phyloP scores from a whole-genome alignment of 495 filamentous ascomycete species.

The Penicillium odoratum region DNA sequence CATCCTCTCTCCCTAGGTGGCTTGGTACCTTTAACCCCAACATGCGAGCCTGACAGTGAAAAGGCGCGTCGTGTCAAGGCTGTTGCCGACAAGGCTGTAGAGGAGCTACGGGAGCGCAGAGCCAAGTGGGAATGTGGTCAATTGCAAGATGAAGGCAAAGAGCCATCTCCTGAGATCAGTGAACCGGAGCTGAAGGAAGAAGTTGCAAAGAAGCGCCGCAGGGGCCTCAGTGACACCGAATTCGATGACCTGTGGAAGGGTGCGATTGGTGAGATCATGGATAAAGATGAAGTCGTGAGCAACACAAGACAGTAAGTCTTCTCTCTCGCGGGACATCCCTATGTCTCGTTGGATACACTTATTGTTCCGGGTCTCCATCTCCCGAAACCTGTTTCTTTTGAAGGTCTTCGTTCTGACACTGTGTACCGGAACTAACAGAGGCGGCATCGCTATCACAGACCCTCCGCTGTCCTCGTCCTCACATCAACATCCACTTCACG shows the following conservation, averaged over 20 bases:
- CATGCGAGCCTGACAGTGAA: constrained; percentile 93
- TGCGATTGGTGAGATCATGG: constrained; percentile 81
- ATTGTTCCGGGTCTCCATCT: constrained; percentile 20
- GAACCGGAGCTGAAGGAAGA: constrained; percentile 75
- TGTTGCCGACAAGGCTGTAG: constrained; percentile 84
- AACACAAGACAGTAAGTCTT: constrained; percentile 74
- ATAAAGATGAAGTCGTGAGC: constrained; percentile 77
- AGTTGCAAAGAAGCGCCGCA: constrained; percentile 69
- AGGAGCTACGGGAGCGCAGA: constrained; percentile 79
- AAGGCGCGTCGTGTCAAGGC: constrained; percentile 83
- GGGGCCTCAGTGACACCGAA: constrained; percentile 78
- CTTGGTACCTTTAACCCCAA: constrained; percentile 79
- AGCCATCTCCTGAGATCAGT: constrained; percentile 62
- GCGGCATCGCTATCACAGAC: constrained; percentile 68
- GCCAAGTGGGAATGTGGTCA: constrained; percentile 92
- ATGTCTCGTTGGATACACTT: constrained; percentile 12
- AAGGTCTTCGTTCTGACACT: constrained; percentile 51
- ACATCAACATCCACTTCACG: constrained; percentile 77
- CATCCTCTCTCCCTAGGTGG: constrained; percentile 85
- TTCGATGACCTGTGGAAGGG: constrained; percentile 91
- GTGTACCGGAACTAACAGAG: constrained; percentile 72
- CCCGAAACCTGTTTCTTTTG: constrained; percentile 21
- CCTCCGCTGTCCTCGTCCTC: constrained; percentile 55
- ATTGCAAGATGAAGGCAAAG: constrained; percentile 60
- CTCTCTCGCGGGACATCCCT: constrained; percentile 32